Evolutionary conservation across 108 stramenopile genomes (phyloP), one percentile per base, ranked within the genome.

Genomic region (Parmales sp.): DNA sequence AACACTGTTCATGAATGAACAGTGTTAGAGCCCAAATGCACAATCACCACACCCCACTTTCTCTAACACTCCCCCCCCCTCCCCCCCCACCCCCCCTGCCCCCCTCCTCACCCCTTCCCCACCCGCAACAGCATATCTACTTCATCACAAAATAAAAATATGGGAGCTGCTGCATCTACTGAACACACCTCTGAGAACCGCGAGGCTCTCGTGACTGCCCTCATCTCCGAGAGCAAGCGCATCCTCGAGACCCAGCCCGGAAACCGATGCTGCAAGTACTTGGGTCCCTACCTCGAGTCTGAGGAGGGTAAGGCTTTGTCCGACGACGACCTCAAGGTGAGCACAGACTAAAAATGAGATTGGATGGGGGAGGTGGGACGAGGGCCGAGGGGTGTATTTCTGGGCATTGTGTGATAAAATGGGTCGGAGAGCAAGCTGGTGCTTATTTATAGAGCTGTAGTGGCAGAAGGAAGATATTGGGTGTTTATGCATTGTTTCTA

Each of bases 191-290:
- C 49, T 6, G 49, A 50, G 18, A 20, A 20, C 11, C n/a, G 18
- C 20, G 49, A 50, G 6, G 23, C n/a, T 18, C 49, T 50, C 18
- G 18, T 50, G 6, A 22, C n/a, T 22, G 18, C 13, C 19, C 49
- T 50, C 49, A 50, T 22, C 20, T 18, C 13, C 19, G 23, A 50
- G 49, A 22, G 20, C 19, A 50, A 18, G 13, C 20, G 23, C 13
- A 50, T 50, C 19, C 19, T 50, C n/a, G 19, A 6, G 3, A n/a
- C 22, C 4, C 54, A 60, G 54, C 63, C 77, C 11, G 73, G 63
- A 6, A 78, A 78, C 43, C 50, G 77, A 8, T 73, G 77, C 63
- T 73, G 69, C 50, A 78, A 78, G 70, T 78, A 78, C 43, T 45
- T 70, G 34, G 37, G 37, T 49, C 66, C 69, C 60, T 78, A 74